These are phyloP conservation scores for Cladosporium sp. DNA, from an alignment of 2,329 filamentous ascomycete genomes.

Conservation along the genomic window DNA sequence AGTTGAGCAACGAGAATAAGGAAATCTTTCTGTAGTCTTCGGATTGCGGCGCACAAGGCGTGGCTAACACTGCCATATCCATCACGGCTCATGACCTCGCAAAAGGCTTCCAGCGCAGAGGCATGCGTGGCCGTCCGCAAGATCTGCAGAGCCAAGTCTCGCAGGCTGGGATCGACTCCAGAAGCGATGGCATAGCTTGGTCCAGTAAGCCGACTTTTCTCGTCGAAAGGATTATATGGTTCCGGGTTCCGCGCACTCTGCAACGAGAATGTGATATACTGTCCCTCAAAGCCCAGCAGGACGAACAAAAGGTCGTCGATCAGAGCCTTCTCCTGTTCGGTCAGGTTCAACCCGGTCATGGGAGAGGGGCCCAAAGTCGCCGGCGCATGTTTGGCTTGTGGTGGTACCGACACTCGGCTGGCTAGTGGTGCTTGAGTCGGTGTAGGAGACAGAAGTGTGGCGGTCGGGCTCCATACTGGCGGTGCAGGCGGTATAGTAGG, in stretches of 20 bases:
- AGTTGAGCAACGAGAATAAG: conserved; percentile 87
- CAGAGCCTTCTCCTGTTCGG: conserved; percentile 80
- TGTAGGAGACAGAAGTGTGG: conserved; percentile 65
- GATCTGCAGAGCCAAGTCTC: conserved; percentile 83
- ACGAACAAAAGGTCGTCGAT: conserved; percentile 89
- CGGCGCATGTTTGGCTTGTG: conserved; percentile 63
- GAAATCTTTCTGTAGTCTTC: conserved; percentile 89
- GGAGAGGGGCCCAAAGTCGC: conserved; percentile 62
- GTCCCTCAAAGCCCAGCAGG: conserved; percentile 98
- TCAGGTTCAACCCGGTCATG: conserved; percentile 67
- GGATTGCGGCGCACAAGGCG: conserved; percentile 89
- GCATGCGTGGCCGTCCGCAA: conserved; percentile 93
- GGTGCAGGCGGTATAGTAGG: conserved; percentile 6
- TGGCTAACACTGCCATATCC: conserved; percentile 95
- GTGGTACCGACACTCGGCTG: conserved; percentile 59
- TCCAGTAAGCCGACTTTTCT: conserved; percentile 81
- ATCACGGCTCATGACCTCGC: conserved; percentile 88
- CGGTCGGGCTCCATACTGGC: conserved; percentile 71
- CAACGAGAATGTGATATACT: conserved; percentile 77
- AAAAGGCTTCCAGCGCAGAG: conserved; percentile 82
- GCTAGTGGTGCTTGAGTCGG: conserved; percentile 63
- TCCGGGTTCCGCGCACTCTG: conserved; percentile 37
- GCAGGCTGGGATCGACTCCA: conserved; percentile 84
- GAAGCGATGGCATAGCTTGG: conserved; percentile 74
- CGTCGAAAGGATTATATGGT: conserved; percentile 75